phyloP scores from a whole-genome alignment of 2,329 filamentous ascomycete species.

The Polytolypa hystricis region DNA sequence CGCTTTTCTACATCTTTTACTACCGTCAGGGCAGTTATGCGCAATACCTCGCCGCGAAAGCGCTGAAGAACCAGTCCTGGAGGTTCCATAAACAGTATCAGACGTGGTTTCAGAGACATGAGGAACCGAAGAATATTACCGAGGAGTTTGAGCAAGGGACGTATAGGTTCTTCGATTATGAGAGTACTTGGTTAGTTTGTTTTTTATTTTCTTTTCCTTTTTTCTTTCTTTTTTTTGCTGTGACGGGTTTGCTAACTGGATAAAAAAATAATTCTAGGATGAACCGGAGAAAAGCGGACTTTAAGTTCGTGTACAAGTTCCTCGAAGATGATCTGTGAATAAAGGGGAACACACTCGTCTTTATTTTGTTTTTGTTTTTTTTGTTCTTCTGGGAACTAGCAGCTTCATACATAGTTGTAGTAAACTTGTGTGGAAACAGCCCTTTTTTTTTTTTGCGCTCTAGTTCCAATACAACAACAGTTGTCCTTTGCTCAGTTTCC shows the following conservation, averaged over 20 bases:
- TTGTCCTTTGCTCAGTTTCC: too few relatives aligned
- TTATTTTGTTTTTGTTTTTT: too few relatives aligned
- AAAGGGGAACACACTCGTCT: too few relatives aligned
- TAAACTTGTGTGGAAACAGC: too few relatives aligned
- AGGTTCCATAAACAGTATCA: constrained; percentile 99
- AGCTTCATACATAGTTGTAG: too few relatives aligned
- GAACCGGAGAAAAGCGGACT: constrained; percentile 95
- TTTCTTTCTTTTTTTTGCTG: constrained; percentile 6
- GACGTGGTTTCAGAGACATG: constrained; percentile 97
- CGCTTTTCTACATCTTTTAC: constrained; percentile 97
- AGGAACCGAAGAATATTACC: constrained; percentile 96
- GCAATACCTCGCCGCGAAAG: constrained; percentile 89
- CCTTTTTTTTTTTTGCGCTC: too few relatives aligned
- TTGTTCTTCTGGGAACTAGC: too few relatives aligned
- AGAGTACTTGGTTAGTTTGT: constrained; percentile 80
- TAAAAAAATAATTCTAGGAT: constrained; percentile 52
- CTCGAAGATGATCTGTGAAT: constrained; percentile 76
- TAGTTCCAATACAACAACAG: too few relatives aligned
- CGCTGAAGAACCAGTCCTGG: constrained; percentile 98
- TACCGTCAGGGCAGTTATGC: constrained; percentile 95
- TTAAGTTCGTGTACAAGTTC: constrained; percentile 97
- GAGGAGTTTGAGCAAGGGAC: constrained; percentile 98
- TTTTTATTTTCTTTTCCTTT: constrained; percentile 5
- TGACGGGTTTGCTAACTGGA: constrained; percentile 4
- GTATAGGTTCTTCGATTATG: constrained; percentile 98